A percentile compares a stretch with the other conserved stretches of the same genome.
These are phyloP conservation scores for Phytophthora multivora DNA, from an alignment of 352 stramenopile species.

Conservation along the genomic window DNA sequence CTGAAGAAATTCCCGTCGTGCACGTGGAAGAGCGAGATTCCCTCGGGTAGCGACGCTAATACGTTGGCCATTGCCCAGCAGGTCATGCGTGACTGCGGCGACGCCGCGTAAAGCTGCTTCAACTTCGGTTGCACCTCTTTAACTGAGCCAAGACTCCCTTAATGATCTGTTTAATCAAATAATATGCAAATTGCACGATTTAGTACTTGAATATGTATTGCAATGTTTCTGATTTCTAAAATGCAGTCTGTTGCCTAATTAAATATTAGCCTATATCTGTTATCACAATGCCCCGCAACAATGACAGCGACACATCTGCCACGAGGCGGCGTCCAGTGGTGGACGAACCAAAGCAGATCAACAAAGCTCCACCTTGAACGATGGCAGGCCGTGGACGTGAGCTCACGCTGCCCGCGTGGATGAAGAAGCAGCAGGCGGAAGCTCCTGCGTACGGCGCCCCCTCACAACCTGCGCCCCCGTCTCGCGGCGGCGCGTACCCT, in stretches of 20 bases:
- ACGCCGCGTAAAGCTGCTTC: constrained; percentile 7
- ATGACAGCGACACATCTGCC: background rate
- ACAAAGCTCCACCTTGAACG: constrained; percentile 14
- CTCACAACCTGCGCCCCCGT: constrained; percentile 16
- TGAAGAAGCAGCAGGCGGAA: constrained; percentile 79
- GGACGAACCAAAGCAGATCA: constrained; percentile 20
- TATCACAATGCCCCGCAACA: too few relatives aligned
- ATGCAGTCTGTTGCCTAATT: background rate
- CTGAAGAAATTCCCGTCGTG: constrained; percentile 44
- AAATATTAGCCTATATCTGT: too few relatives aligned
- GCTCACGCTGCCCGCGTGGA: constrained; percentile 88
- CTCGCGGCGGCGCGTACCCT: constrained; percentile 21
- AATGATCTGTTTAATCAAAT: background rate
- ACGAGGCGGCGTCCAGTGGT: constrained; percentile 18
- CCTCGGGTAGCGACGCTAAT: constrained; percentile 35
- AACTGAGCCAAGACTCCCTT: background rate
- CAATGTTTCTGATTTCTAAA: too few relatives aligned
- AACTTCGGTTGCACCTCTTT: constrained; percentile 14
- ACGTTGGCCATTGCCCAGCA: constrained; percentile 50
- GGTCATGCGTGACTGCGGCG: constrained; percentile 47
- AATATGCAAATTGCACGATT: background rate
- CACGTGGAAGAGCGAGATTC: constrained; percentile 42
- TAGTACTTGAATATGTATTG: background rate
- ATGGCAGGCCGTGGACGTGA: constrained; percentile 85
- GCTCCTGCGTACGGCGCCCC: constrained; percentile 7